These are phyloP conservation scores for Suillus brevipes DNA, from an alignment of 768 basidiomycete genomes.

Conservation along the genomic window DNA sequence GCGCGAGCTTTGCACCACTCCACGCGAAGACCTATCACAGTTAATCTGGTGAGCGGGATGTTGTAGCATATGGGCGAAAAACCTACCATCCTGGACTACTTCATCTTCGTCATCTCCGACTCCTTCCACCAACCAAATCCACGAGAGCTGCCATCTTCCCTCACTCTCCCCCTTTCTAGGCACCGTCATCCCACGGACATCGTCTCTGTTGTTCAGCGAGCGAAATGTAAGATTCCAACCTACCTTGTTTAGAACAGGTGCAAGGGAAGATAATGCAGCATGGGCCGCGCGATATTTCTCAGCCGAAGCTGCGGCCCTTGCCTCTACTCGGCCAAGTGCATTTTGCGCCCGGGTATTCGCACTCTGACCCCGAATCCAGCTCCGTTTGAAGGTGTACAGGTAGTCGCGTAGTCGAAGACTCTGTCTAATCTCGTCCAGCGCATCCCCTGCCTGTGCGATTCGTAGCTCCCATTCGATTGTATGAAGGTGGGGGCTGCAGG, in stretches of 20 bases:
- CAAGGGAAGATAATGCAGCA: slow-evolving; percentile 1
- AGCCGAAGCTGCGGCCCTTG: slow-evolving; percentile 4
- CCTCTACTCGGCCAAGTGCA: slow-evolving; percentile 9
- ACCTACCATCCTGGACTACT: slow-evolving; percentile 1
- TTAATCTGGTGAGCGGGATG: not conserved
- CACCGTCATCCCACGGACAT: not conserved
- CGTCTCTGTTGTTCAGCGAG: not conserved
- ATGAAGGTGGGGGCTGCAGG: not conserved
- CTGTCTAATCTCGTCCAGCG: slow-evolving; percentile 10
- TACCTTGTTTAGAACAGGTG: not conserved
- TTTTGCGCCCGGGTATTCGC: slow-evolving; percentile 11
- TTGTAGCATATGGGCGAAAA: too few relatives aligned
- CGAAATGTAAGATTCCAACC: not conserved
- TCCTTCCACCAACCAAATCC: slow-evolving; percentile 7
- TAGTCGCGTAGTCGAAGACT: slow-evolving; percentile 9
- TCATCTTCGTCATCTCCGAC: not conserved
- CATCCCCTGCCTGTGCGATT: slow-evolving; percentile 17
- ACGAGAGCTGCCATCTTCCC: slow-evolving; percentile 7
- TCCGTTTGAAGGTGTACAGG: slow-evolving; percentile 16
- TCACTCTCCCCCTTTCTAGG: slow-evolving; percentile 1
- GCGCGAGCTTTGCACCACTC: slow-evolving; percentile 20
- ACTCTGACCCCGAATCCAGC: slow-evolving; percentile 14
- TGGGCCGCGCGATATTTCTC: slow-evolving; percentile 14
- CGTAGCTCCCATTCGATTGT: slow-evolving; percentile 9
- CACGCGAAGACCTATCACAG: slow-evolving; percentile 16